These are phyloP conservation scores for Rhypophila decipiens DNA, from an alignment of 495 filamentous ascomycete genomes.

Conservation along the genomic window DNA sequence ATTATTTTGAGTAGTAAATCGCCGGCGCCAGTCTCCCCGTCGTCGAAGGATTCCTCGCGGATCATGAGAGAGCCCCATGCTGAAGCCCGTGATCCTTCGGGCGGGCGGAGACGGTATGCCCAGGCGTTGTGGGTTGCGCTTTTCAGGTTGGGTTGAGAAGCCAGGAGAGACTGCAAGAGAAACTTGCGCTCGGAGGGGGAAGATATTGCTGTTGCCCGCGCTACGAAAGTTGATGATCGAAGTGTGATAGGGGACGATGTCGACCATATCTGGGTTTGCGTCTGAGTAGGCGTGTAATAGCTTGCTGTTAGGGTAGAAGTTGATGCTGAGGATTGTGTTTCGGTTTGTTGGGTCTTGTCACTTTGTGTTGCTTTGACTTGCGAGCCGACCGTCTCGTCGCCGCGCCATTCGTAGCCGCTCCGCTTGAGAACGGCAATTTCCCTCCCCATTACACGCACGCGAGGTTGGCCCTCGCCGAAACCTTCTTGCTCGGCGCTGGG, in stretches of 20 bases:
- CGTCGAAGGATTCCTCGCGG: slow-evolving; percentile 82
- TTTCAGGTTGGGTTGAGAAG: slow-evolving; percentile 32
- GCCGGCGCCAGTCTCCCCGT: slow-evolving; percentile 86
- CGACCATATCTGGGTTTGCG: slow-evolving; percentile 15
- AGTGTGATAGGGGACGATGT: slow-evolving; percentile 36
- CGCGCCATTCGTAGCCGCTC: slow-evolving; percentile 66
- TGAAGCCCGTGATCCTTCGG: no score
- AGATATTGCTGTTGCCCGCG: slow-evolving; percentile 36
- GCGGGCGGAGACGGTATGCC: slow-evolving; percentile 35
- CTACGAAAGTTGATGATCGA: slow-evolving; percentile 46
- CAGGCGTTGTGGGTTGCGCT: slow-evolving; percentile 49
- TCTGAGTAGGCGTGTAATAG: not conserved
- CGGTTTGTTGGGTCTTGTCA: not conserved
- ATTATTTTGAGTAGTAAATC: slow-evolving; percentile 71
- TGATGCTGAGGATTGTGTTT: not conserved
- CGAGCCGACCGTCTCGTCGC: slow-evolving; percentile 28
- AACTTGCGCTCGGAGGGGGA: slow-evolving; percentile 27
- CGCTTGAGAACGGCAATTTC: slow-evolving; percentile 68
- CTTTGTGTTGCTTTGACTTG: slow-evolving; percentile 16
- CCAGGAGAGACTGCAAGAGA: slow-evolving; percentile 34
- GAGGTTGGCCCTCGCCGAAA: slow-evolving; percentile 69
- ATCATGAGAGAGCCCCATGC: slow-evolving; percentile 29
- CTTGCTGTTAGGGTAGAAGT: not conserved
- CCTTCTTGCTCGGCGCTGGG: slow-evolving; percentile 62
- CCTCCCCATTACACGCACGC: slow-evolving; percentile 61